Evolutionary conservation across 108 stramenopile genomes (phyloP).

Genomic region (Cylindrotheca closterium): DNA sequence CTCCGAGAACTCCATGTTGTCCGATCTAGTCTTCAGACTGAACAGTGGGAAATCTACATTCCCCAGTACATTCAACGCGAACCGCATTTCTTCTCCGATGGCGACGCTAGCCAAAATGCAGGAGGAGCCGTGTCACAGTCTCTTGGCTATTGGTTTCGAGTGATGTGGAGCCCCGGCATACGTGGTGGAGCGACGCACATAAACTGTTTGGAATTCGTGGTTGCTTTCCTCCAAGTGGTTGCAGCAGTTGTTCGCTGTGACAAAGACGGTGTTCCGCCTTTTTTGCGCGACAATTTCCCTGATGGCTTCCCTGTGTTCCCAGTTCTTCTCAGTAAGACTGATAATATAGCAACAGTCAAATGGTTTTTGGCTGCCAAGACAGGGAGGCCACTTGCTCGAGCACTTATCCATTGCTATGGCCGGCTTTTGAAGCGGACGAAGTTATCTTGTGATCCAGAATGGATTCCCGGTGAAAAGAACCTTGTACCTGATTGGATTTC

Average conservation of each 20-base stretch:
- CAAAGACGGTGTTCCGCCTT: not conserved
- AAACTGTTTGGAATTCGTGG: conserved; percentile 9
- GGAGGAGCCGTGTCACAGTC: too few relatives aligned
- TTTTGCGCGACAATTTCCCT: not conserved
- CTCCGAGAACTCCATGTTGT: too few relatives aligned
- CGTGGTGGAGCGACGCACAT: too few relatives aligned
- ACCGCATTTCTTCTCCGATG: too few relatives aligned
- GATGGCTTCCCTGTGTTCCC: not conserved
- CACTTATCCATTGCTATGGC: not conserved
- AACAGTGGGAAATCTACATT: too few relatives aligned
- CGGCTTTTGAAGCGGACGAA: not conserved
- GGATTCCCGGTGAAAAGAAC: not conserved
- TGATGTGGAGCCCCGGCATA: too few relatives aligned
- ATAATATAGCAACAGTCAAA: not conserved
- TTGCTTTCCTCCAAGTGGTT: not conserved
- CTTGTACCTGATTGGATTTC: conserved; percentile 2
- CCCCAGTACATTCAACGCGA: too few relatives aligned
- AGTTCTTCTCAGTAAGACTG: not conserved
- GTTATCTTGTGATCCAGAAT: not conserved
- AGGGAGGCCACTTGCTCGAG: not conserved
- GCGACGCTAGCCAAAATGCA: too few relatives aligned
- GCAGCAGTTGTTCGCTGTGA: not conserved
- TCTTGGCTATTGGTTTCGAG: too few relatives aligned
- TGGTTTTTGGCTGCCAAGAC: not conserved
- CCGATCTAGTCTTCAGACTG: too few relatives aligned